Evolutionary conservation across 2,329 filamentous ascomycete genomes (phyloP).

Genomic region (Elsinoe fawcettii): DNA sequence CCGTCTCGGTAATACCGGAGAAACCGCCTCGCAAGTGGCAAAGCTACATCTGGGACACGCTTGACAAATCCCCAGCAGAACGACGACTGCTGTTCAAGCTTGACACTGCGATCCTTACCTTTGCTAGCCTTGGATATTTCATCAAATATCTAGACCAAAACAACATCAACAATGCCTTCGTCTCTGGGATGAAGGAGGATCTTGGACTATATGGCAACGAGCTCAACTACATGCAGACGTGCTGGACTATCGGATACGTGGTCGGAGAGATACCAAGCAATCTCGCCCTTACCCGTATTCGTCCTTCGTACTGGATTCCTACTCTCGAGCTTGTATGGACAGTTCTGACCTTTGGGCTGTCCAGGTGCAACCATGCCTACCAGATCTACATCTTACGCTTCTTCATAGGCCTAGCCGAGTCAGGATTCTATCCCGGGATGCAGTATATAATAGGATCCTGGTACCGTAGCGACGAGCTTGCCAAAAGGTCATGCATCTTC

Average conservation of each 20-base stretch:
- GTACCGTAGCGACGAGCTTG: conserved; percentile 45
- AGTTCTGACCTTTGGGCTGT: conserved; percentile 40
- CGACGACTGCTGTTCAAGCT: conserved; percentile 43
- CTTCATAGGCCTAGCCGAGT: conserved; percentile 44
- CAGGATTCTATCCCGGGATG: conserved; percentile 47
- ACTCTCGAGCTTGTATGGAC: conserved; percentile 44
- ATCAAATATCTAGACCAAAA: conserved; percentile 37
- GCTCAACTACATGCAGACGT: conserved; percentile 49
- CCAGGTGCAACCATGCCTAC: conserved; percentile 34
- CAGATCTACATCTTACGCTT: conserved; percentile 44
- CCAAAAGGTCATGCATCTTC: conserved; percentile 47
- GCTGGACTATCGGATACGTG: conserved; percentile 55
- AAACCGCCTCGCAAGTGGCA: conserved; percentile 35
- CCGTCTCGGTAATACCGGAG: conserved; percentile 17
- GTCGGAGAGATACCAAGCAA: conserved; percentile 47
- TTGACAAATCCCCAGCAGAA: conserved; percentile 46
- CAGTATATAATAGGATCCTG: conserved; percentile 46
- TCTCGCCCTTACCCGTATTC: conserved; percentile 43
- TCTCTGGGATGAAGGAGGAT: conserved; percentile 48
- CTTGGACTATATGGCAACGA: conserved; percentile 47
- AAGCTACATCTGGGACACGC: conserved; percentile 46
- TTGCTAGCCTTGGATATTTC: conserved; percentile 42
- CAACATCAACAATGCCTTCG: conserved; percentile 38
- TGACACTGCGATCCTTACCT: conserved; percentile 42
- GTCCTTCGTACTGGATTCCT: conserved; percentile 43